Conservation (phyloP, 805 yeast species). For the Metahyphopichia silvanorum region DNA sequence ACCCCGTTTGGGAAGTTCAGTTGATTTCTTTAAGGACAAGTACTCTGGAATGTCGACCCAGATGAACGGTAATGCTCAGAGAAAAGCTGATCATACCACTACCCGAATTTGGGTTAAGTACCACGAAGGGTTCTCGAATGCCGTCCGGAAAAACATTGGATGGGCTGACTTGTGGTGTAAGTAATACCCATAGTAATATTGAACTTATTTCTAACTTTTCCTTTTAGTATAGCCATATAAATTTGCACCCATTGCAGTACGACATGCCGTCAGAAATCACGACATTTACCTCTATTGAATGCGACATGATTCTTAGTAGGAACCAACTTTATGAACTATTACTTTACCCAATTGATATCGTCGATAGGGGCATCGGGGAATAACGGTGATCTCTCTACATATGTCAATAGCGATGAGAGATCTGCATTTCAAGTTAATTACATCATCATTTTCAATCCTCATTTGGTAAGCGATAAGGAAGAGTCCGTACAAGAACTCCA, state of each 20-base stretch:
- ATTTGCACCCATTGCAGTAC: too few species aligned
- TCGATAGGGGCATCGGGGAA: slow-evolving; percentile 12
- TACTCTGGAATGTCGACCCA: slow-evolving; percentile 34
- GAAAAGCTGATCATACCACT: slow-evolving; percentile 34
- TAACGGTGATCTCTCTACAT: slow-evolving; percentile 11
- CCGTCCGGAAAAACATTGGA: slow-evolving; percentile 77
- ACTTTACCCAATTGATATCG: slow-evolving; percentile 29
- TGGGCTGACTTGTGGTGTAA: slow-evolving; percentile 76
- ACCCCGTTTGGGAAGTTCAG: slow-evolving; percentile 25
- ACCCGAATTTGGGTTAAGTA: slow-evolving; percentile 75
- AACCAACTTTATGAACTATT: slow-evolving; percentile 24
- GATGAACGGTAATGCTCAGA: slow-evolving; percentile 13
- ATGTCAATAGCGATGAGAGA: slow-evolving; percentile 2
- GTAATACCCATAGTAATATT: too few species aligned
- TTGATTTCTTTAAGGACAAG: slow-evolving; percentile 37
- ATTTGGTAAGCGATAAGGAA: slow-evolving; percentile 16
- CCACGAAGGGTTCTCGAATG: slow-evolving; percentile 89
- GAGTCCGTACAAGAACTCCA: slow-evolving; percentile 28
- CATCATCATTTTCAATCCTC: slow-evolving; percentile 31
- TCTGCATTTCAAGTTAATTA: slow-evolving; percentile 10
- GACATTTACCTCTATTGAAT: too few species aligned
- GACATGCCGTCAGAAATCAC: too few species aligned
- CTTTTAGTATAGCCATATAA: too few species aligned
- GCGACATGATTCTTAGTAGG: too few species aligned
- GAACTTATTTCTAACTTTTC: too few species aligned